phyloP scores from a whole-genome alignment of 805 yeast genomes.

The Hanseniaspora meyeri region DNA sequence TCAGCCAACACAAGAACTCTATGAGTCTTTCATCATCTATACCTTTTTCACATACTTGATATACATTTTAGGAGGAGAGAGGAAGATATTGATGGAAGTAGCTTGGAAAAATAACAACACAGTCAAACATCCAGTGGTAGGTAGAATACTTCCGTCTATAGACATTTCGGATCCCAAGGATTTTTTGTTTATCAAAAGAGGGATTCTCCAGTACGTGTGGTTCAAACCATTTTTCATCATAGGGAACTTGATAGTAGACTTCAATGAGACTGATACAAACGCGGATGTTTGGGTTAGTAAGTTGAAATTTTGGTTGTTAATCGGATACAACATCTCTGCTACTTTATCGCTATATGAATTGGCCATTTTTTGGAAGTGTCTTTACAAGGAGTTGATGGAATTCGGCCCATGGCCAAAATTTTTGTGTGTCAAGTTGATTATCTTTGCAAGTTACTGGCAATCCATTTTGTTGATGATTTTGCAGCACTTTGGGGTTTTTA shows the following conservation, averaged over 20 bases:
- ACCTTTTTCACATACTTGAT: conserved; percentile 80
- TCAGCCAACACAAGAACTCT: conserved; percentile 75
- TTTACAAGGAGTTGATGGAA: conserved; percentile 61
- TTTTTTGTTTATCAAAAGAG: conserved; percentile 65
- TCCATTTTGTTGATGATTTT: conserved; percentile 49
- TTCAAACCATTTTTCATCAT: conserved; percentile 71
- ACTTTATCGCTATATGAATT: conserved; percentile 70
- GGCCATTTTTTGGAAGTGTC: conserved; percentile 85
- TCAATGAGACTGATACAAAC: conserved; percentile 34
- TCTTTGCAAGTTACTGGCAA: conserved; percentile 98
- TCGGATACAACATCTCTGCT: conserved; percentile 67
- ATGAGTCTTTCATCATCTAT: conserved; percentile 92
- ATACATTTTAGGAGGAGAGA: conserved; percentile 81
- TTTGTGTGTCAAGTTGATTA: conserved; percentile 80
- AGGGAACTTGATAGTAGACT: conserved; percentile 36
- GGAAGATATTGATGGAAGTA: conserved; percentile 55
- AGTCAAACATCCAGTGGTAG: conserved; percentile 45
- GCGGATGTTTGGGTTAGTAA: conserved; percentile 30
- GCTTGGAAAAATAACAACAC: conserved; percentile 55
- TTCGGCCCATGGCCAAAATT: conserved; percentile 89
- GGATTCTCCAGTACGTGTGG: conserved; percentile 91
- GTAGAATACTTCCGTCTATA: conserved; percentile 40
- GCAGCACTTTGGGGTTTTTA: conserved; percentile 35
- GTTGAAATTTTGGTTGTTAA: conserved; percentile 46
- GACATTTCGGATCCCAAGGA: conserved; percentile 81